Evolutionary conservation across 345 rosid genomes (phyloP).

Genomic region (Aethionema arabicum): DNA sequence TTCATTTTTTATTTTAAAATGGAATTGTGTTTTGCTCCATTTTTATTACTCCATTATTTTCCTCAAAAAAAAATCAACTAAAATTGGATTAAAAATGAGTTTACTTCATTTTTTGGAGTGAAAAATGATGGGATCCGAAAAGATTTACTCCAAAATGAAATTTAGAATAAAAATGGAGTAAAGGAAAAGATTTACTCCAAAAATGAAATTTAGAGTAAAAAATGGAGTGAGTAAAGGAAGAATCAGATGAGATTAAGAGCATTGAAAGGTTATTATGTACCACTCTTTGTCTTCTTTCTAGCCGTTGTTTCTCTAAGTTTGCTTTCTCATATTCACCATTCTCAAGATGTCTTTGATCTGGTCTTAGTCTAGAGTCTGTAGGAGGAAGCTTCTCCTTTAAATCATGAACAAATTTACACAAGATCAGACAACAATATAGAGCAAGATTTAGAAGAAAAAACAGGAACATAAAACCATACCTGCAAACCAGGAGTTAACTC

Average conservation of each 20-base stretch:
- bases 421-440: constrained; percentile 4
- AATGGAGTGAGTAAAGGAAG: neutral
- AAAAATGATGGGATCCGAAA: no score
- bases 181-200: no score
- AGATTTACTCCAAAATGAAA: no score
- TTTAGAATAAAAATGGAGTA: no score
- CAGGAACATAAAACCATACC: constrained; percentile 49
- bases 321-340: constrained; percentile 99
- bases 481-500: constrained; percentile 90
- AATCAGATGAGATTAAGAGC: neutral
- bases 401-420: constrained; percentile 24
- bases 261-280: constrained; percentile 41
- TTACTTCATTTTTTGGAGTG: neutral
- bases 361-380: constrained; percentile 96
- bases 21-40: no score
- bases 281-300: constrained; percentile 96
- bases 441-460: neutral
- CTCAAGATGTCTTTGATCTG: constrained; percentile 96
- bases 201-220: no score
- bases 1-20: no score
- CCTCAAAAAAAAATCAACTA: no score
- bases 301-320: constrained; percentile 86
- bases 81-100: neutral
- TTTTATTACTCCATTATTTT: no score
- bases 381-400: constrained; percentile 95